A percentile compares a stretch with the other conserved stretches of the same genome.
Evolutionary conservation across 2,329 filamentous ascomycete genomes (phyloP).

Genomic region (Paracoccidioides lutzii): DNA sequence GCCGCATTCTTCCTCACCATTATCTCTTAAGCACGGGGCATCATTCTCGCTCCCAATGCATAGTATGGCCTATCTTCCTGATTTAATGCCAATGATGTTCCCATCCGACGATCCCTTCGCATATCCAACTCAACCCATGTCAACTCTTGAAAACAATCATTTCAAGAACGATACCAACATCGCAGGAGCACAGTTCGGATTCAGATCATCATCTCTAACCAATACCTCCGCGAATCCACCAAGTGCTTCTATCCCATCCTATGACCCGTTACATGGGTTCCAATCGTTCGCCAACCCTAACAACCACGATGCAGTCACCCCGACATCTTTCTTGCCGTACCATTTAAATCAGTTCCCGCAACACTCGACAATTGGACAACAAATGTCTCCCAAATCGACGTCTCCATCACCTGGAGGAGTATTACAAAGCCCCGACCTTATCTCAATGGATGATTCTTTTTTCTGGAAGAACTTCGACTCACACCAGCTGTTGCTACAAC

Average conservation of each 20-base stretch:
- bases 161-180: slow-evolving; percentile 20
- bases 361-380: not conserved
- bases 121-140: slow-evolving; percentile 38
- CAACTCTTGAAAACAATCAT: slow-evolving; percentile 31
- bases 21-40: slow-evolving; percentile 6
- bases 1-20: slow-evolving; percentile 1
- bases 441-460: not conserved
- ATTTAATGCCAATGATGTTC: slow-evolving; percentile 40
- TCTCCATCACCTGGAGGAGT: not conserved
- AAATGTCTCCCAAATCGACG: not conserved
- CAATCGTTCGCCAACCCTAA: not conserved
- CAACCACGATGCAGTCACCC: not conserved
- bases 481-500: not conserved
- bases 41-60: slow-evolving; percentile 24
- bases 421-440: not conserved
- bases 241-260: not conserved
- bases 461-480: slow-evolving; percentile 1
- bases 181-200: slow-evolving; percentile 5
- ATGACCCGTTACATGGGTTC: not conserved
- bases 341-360: not conserved
- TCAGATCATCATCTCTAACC: slow-evolving; percentile 1
- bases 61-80: slow-evolving; percentile 27
- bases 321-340: not conserved
- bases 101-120: slow-evolving; percentile 39
- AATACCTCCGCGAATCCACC: not conserved